Evolutionary conservation across 1,139 yeast genomes (phyloP).

Genomic region (Protomyces lactucae-debilis): DNA sequence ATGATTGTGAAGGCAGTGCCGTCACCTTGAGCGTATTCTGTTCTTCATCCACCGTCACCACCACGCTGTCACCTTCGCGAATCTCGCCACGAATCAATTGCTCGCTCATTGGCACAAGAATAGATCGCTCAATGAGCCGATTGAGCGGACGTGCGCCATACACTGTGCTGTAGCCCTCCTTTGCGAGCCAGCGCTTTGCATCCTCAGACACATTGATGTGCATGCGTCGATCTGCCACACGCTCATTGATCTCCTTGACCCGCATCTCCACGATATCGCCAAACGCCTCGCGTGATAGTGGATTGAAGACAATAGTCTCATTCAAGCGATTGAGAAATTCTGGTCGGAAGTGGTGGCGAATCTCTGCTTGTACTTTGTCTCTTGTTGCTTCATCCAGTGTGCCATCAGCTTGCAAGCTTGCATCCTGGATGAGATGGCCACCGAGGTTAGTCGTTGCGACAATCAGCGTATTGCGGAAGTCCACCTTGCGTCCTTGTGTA

Average conservation of each 20-base stretch:
- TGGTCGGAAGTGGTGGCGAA: conserved; percentile 77
- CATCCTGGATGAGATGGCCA: conserved; percentile 73
- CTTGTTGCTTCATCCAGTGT: conserved; percentile 46
- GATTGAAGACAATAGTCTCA: conserved; percentile 82
- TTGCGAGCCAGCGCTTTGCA: conserved; percentile 73
- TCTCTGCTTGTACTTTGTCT: conserved; percentile 61
- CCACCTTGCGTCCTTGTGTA: conserved; percentile 88
- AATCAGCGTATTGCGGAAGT: conserved; percentile 87
- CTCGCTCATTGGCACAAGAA: conserved; percentile 82
- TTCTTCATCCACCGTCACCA: conserved; percentile 35
- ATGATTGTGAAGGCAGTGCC: conserved; percentile 36
- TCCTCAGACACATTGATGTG: conserved; percentile 49
- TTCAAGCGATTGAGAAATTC: conserved; percentile 92
- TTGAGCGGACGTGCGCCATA: conserved; percentile 97
- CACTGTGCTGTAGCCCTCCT: conserved; percentile 79
- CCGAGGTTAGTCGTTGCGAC: conserved; percentile 98
- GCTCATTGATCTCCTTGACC: conserved; percentile 68
- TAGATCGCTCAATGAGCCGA: conserved; percentile 72
- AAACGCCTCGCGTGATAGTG: conserved; percentile 69
- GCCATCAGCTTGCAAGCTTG: conserved; percentile 22
- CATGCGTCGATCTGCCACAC: conserved; percentile 77
- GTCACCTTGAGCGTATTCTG: conserved; percentile 43
- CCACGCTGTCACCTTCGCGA: conserved; percentile 61
- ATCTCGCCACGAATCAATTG: conserved; percentile 74
- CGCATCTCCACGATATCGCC: conserved; percentile 78